Evolutionary conservation across 1,284 basidiomycete species (phyloP).

Genomic region (Ustilago trichophora): DNA sequence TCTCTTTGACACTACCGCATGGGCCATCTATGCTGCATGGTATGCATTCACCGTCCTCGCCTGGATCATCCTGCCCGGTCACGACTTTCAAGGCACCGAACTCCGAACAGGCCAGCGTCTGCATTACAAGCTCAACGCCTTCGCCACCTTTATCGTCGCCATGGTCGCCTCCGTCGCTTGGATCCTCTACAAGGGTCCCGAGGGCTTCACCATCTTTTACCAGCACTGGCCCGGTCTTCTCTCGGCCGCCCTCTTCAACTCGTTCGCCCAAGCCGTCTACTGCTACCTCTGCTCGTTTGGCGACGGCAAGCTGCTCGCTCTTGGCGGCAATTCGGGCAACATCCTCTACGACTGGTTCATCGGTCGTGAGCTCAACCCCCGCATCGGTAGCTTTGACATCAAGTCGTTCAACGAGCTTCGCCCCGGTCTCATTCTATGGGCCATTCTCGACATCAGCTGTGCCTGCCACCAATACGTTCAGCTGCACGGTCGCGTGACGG

Average conservation of each 20-base stretch:
- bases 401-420: slow-evolving; percentile 86
- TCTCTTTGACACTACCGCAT: slow-evolving; percentile 82
- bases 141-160: slow-evolving; percentile 78
- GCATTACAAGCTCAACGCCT: slow-evolving; percentile 94
- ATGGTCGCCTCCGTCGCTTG: slow-evolving; percentile 73
- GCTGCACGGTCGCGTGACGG: slow-evolving; percentile 78
- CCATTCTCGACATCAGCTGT: slow-evolving; percentile 88
- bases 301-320: slow-evolving; percentile 75
- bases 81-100: slow-evolving; percentile 80
- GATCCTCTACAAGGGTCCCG: slow-evolving; percentile 78
- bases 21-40: slow-evolving; percentile 83
- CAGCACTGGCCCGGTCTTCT: slow-evolving; percentile 90
- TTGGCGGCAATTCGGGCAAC: slow-evolving; percentile 90
- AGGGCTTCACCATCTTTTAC: slow-evolving; percentile 86
- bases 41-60: slow-evolving; percentile 84
- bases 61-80: slow-evolving; percentile 87
- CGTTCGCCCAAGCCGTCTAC: slow-evolving; percentile 73
- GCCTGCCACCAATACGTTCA: slow-evolving; percentile 87
- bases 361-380: slow-evolving; percentile 92
- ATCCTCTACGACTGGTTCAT: slow-evolving; percentile 95
- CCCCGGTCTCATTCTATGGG: slow-evolving; percentile 95
- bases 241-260: slow-evolving; percentile 84
- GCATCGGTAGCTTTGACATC: slow-evolving; percentile 86
- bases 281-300: slow-evolving; percentile 81
- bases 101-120: slow-evolving; percentile 81